Conservation (phyloP, 2,329 filamentous ascomycete genomes). For the Sarocladiaceae sp. region DNA sequence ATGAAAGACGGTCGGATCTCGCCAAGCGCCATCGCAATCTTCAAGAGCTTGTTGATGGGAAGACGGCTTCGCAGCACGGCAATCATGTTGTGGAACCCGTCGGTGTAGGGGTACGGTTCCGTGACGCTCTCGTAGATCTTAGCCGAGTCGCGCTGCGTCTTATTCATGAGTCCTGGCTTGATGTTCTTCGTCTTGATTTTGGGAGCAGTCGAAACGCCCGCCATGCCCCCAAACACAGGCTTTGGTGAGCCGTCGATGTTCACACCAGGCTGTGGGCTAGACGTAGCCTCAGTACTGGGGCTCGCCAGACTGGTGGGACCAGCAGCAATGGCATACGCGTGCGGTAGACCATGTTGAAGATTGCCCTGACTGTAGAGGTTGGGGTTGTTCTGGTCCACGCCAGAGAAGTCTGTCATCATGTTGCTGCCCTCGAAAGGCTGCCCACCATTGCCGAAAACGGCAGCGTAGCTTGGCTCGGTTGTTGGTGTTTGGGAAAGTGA, state of each 20-base stretch:
- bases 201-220: slow-evolving; percentile 19
- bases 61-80: slow-evolving; percentile 75
- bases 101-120: slow-evolving; percentile 85
- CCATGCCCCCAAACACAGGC: slow-evolving; percentile 21
- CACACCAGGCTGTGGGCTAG: slow-evolving; percentile 51
- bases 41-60: slow-evolving; percentile 66
- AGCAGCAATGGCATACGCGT: slow-evolving; percentile 59
- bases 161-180: slow-evolving; percentile 44
- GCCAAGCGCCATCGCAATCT: slow-evolving; percentile 80
- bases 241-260: slow-evolving; percentile 50
- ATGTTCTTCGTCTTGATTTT: slow-evolving; percentile 39
- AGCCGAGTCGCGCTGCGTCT: slow-evolving; percentile 66
- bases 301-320: slow-evolving; percentile 57
- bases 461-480: slow-evolving; percentile 31
- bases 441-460: slow-evolving; percentile 44
- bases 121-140: slow-evolving; percentile 84
- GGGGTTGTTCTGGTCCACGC: slow-evolving; percentile 40
- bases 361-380: slow-evolving; percentile 51
- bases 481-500: slow-evolving; percentile 35
- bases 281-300: slow-evolving; percentile 57
- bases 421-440: slow-evolving; percentile 39
- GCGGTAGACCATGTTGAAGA: slow-evolving; percentile 55
- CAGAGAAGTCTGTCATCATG: slow-evolving; percentile 46
- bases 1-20: slow-evolving; percentile 92
- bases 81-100: slow-evolving; percentile 83